Conservation (phyloP, 805 yeast genomes). For the Metschnikowia gruessii region DNA sequence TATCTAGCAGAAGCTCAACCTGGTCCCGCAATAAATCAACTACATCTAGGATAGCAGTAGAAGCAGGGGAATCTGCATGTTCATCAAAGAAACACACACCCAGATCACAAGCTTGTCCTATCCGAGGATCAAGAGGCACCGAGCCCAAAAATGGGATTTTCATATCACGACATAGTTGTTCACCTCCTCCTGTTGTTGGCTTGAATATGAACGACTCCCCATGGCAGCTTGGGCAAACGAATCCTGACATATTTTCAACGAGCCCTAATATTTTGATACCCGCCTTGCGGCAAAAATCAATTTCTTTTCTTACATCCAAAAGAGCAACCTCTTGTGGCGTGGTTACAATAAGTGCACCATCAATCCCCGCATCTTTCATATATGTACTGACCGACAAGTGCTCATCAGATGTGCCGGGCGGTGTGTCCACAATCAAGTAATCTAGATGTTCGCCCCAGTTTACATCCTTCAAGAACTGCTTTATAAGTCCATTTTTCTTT, state of each 20-base stretch:
- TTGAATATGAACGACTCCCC: slow-evolving; percentile 87
- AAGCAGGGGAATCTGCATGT: slow-evolving; percentile 91
- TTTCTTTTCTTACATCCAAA: slow-evolving; percentile 91
- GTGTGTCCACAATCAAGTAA: slow-evolving; percentile 89
- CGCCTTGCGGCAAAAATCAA: slow-evolving; percentile 92
- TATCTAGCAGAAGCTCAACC: slow-evolving; percentile 34
- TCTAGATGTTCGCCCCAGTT: slow-evolving; percentile 87
- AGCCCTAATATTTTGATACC: slow-evolving; percentile 80
- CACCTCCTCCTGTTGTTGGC: slow-evolving; percentile 97
- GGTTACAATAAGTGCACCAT: slow-evolving; percentile 92
- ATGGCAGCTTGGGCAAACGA: slow-evolving; percentile 93
- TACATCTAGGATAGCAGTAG: slow-evolving; percentile 79
- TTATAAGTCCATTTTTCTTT: slow-evolving; percentile 90
- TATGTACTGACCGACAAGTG: slow-evolving; percentile 87
- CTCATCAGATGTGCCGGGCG: slow-evolving; percentile 98
- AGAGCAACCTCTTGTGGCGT: slow-evolving; percentile 98
- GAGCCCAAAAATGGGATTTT: slow-evolving; percentile 79
- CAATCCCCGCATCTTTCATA: slow-evolving; percentile 85
- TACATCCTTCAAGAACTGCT: slow-evolving; percentile 90
- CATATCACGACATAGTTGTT: slow-evolving; percentile 74
- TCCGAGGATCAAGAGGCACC: slow-evolving; percentile 94
- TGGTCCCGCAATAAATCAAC: slow-evolving; percentile 68
- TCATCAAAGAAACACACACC: slow-evolving; percentile 83
- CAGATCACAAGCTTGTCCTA: slow-evolving; percentile 81
- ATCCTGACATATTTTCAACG: slow-evolving; percentile 98